These are phyloP conservation scores for Rhodotorula babjevae DNA, from an alignment of 768 basidiomycete species.

Conservation along the genomic window DNA sequence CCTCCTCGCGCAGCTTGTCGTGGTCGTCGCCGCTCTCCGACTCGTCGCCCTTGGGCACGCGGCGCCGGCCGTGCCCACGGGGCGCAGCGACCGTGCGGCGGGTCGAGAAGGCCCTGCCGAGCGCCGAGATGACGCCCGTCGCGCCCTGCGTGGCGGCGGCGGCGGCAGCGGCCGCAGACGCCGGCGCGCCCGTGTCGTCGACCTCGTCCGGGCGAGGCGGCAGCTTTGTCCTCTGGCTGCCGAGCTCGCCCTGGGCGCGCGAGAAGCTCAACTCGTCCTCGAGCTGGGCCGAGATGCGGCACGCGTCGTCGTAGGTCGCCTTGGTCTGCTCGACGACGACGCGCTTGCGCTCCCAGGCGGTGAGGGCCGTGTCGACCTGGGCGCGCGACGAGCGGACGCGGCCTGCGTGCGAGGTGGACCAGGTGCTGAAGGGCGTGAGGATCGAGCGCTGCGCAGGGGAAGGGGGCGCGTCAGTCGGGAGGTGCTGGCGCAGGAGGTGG, in stretches of 20 bases:
- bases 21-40: not conserved
- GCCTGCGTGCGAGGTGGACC: conserved; percentile 6
- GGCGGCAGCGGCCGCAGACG: not conserved
- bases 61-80: too few relatives aligned
- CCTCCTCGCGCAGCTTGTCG: not conserved
- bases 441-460: conserved; percentile 10
- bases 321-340: not conserved
- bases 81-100: not conserved
- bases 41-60: not conserved
- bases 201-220: conserved; percentile 26
- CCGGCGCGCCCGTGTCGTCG: not conserved
- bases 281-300: conserved; percentile 10
- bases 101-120: conserved; percentile 32
- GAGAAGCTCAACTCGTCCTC: conserved; percentile 36
- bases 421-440: conserved; percentile 20
- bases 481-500: too few relatives aligned
- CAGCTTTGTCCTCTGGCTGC: not conserved
- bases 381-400: conserved; percentile 9
- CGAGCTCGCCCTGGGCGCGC: not conserved
- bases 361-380: not conserved
- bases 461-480: not conserved
- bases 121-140: conserved; percentile 14
- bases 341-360: conserved; percentile 11
- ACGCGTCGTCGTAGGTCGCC: conserved; percentile 20
- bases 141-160: not conserved